Base-by-base conservation (phyloP, 495 filamentous ascomycete genomes). In the Podospora tetraspora region DNA sequence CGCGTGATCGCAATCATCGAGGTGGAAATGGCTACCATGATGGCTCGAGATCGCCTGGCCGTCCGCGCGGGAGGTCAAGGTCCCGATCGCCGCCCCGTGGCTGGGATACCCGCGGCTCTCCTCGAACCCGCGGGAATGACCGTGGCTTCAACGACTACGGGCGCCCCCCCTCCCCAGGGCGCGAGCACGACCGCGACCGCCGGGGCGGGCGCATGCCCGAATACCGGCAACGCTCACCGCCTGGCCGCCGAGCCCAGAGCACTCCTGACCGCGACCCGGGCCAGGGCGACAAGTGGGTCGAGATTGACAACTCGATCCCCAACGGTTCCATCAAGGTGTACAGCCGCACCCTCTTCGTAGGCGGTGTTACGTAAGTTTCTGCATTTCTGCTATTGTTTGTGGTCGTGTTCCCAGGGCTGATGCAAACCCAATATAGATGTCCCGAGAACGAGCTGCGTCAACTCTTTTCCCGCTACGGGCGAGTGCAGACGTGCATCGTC, bases 401-500 rank as follows among this genome's bases (percentile, higher is more conserved):
- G 22, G 60, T 57, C 34, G 10, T 56, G 62, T 65, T 60, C 62
- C 56, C 43, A 52, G 43, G 67, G 74, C 68, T 76, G 63, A 59
- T 29, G n/a, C 19, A 16, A 37, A 43, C 10, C 10, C 27, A 3
- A 12, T 61, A 30, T 62, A 92, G 90, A 7, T 91, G 88, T 23
- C 87, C 91, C 12, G 95, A 99, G 76, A 80, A 84, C 21, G 92
- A 96, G 71, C 82, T 99, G 61, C 87, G 92, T 24, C 81, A 79
- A 27, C 86, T 93, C 29, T 97, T 99, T 74, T 79, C 81, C 72
- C 86, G 86, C 24, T 97, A 88, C 74, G 95, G 95, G 60, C 78
- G 88, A 59, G 96, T 99, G 1, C 95, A 99, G 74, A 96, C 93
- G 12, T 97, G 93, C 78, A 99, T 99, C 69, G 94, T 97, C 73